Evolutionary conservation across 2,329 filamentous ascomycete species (phyloP).

Genomic region (Arthrobotrys sphaeroides): DNA sequence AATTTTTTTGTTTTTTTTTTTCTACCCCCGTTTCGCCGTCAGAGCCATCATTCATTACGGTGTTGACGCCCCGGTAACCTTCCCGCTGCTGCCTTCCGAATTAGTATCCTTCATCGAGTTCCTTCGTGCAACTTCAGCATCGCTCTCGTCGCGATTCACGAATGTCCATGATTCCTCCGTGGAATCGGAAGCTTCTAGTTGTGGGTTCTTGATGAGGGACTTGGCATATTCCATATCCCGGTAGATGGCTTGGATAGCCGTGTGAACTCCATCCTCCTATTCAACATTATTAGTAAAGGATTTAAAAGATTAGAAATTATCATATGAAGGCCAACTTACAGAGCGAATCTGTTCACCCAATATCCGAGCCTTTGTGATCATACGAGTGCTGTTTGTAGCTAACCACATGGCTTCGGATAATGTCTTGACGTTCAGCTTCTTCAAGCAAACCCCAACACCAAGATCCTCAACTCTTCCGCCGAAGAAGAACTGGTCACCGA

Average conservation of each 20-base stretch:
- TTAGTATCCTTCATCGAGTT: slow-evolving; percentile 49
- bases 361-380: slow-evolving; percentile 84
- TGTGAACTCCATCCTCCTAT: slow-evolving; percentile 88
- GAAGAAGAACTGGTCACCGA: slow-evolving; percentile 98
- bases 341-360: slow-evolving; percentile 87
- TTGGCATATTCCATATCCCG: slow-evolving; percentile 93
- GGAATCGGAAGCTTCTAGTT: slow-evolving; percentile 65
- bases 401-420: slow-evolving; percentile 91
- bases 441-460: slow-evolving; percentile 88
- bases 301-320: not conserved
- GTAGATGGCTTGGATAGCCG: slow-evolving; percentile 90
- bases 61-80: slow-evolving; percentile 12
- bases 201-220: slow-evolving; percentile 75
- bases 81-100: slow-evolving; percentile 40
- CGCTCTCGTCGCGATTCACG: slow-evolving; percentile 71
- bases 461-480: slow-evolving; percentile 88
- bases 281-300: not conserved
- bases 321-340: slow-evolving; percentile 66
- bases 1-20: slow-evolving; percentile 5
- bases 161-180: slow-evolving; percentile 92
- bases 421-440: slow-evolving; percentile 84
- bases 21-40: not conserved
- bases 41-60: slow-evolving; percentile 14
- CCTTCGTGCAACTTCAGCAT: slow-evolving; percentile 60
- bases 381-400: slow-evolving; percentile 85